These are phyloP conservation scores for Paramecium sonneborni DNA, from an alignment of 73 alveolate genomes.

Conservation along the genomic window DNA sequence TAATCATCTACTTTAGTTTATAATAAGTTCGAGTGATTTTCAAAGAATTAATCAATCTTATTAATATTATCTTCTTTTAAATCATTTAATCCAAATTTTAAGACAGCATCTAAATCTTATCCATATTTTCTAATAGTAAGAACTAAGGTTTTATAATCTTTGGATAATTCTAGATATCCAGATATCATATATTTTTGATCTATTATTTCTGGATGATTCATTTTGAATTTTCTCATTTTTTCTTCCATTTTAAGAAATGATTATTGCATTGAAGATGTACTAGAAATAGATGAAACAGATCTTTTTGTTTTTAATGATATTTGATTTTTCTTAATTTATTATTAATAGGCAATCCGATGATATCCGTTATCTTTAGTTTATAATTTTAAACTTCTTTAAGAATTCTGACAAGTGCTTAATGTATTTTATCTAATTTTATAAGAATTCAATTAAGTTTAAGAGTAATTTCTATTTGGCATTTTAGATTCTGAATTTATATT, in stretches of 20 bases:
- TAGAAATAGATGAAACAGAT: not conserved
- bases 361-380: not conserved
- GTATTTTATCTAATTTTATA: not conserved
- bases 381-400: not conserved
- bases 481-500: not conserved
- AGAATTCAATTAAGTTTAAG: not conserved
- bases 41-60: not conserved
- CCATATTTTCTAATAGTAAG: not conserved
- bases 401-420: not conserved
- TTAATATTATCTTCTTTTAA: not conserved
- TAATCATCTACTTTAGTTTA: not conserved
- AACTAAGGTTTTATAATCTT: not conserved
- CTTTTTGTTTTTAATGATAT: not conserved
- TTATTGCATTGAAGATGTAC: not conserved
- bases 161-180: not conserved
- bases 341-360: not conserved
- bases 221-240: not conserved
- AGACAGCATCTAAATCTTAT: not conserved
- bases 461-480: not conserved
- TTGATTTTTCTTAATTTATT: not conserved
- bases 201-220: not conserved
- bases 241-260: not conserved
- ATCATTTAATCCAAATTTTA: not conserved
- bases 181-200: constrained; percentile 4
- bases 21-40: not conserved